Conservation (phyloP, 768 basidiomycete species). For the Russula sp. region DNA sequence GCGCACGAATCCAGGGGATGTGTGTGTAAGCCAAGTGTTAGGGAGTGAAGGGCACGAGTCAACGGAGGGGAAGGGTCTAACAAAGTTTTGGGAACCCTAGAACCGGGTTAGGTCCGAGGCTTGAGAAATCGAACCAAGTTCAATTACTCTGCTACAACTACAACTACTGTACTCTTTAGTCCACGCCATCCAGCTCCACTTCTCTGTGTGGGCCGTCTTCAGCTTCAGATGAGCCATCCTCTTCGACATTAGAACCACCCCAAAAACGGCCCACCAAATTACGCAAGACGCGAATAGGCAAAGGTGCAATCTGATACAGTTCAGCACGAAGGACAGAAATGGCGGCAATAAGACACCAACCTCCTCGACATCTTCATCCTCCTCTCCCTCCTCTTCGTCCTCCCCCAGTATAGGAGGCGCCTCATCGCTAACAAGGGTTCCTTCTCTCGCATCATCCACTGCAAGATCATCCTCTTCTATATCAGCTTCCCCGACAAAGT, state of each 20-base stretch:
- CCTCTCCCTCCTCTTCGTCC: slow-evolving; percentile 14
- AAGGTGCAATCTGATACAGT: slow-evolving; percentile 5
- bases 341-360: neutral
- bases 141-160: too few relatives aligned
- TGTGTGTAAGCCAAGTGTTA: neutral
- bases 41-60: too few relatives aligned
- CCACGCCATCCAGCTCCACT: slow-evolving; percentile 13
- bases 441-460: neutral
- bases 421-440: neutral
- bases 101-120: slow-evolving; percentile 4
- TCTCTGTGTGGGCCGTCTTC: slow-evolving; percentile 5
- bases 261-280: slow-evolving; percentile 19
- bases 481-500: slow-evolving; percentile 6
- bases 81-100: neutral
- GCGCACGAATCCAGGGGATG: neutral
- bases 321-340: slow-evolving; percentile 1
- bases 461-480: neutral
- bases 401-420: neutral
- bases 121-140: too few relatives aligned
- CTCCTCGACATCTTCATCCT: slow-evolving; percentile 16
- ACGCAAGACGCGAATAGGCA: slow-evolving; percentile 21
- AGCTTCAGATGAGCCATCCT: slow-evolving; percentile 15
- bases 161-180: slow-evolving; percentile 3
- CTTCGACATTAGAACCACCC: slow-evolving; percentile 8
- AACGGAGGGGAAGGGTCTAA: too few relatives aligned